phyloP scores from a whole-genome alignment of 352 stramenopile species.

The Phytopythium oedochilum region DNA sequence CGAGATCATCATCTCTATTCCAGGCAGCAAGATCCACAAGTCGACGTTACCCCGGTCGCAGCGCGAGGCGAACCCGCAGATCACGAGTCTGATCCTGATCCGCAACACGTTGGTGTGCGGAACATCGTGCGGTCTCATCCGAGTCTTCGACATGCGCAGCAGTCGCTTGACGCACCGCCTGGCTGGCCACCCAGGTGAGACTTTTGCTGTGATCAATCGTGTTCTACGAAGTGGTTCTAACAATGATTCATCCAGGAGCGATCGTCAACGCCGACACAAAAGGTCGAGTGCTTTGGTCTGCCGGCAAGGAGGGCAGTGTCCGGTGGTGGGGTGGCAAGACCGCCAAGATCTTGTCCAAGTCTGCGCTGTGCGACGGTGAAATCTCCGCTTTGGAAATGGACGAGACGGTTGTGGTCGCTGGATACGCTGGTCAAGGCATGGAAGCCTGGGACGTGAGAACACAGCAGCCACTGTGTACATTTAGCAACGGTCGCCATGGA shows the following conservation, averaged over 20 bases:
- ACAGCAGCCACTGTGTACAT: conserved; percentile 81
- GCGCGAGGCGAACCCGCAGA: conserved; percentile 60
- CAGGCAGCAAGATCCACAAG: conserved; percentile 77
- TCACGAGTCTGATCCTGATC: conserved; percentile 86
- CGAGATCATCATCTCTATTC: conserved; percentile 76
- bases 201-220: conserved; percentile 1
- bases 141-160: conserved; percentile 82
- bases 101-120: conserved; percentile 84
- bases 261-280: conserved; percentile 84
- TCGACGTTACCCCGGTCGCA: conserved; percentile 69
- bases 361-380: conserved; percentile 61
- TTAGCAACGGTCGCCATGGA: conserved; percentile 68
- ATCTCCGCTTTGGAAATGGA: conserved; percentile 87
- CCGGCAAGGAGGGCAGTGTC: conserved; percentile 74
- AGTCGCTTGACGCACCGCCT: conserved; percentile 77
- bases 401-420: conserved; percentile 83
- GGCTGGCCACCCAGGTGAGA: conserved; percentile 74
- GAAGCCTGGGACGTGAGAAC: conserved; percentile 87
- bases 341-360: conserved; percentile 84
- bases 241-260: conserved; percentile 38
- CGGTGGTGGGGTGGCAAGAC: conserved; percentile 88
- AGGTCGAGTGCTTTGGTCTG: conserved; percentile 81
- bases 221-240: no score
- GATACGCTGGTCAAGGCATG: conserved; percentile 80
- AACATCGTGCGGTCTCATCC: conserved; percentile 84